Conservation (phyloP, 441 rosid species). For the Populus hybrid region DNA sequence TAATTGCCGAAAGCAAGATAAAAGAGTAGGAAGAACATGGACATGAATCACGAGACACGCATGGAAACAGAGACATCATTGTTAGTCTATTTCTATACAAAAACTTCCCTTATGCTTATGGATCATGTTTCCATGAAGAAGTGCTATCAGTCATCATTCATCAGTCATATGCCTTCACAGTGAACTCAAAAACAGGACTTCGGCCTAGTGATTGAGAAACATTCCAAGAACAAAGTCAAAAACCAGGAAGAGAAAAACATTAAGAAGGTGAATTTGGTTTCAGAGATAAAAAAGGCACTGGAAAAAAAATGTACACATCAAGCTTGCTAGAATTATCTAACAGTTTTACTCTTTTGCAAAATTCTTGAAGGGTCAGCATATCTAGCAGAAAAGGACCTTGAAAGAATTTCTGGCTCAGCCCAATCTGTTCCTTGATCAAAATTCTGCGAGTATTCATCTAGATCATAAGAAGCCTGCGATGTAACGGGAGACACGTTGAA, state of each 20-base stretch:
- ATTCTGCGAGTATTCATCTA: constrained; percentile 42
- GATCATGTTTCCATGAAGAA: too few relatives aligned
- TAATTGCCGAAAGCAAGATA: not conserved
- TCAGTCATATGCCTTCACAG: too few relatives aligned
- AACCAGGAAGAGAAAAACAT: not conserved
- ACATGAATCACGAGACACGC: not conserved
- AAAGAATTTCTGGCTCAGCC: constrained; percentile 43
- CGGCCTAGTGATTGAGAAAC: not conserved
- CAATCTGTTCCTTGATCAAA: constrained; percentile 48
- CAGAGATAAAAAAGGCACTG: not conserved
- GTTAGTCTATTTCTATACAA: too few relatives aligned
- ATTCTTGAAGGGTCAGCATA: constrained; percentile 44
- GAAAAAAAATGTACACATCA: not conserved
- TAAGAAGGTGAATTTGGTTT: not conserved
- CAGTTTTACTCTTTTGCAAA: constrained; percentile 12
- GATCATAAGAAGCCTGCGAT: constrained; percentile 36
- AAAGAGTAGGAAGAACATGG: not conserved
- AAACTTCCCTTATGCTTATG: too few relatives aligned
- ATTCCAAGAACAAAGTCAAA: not conserved
- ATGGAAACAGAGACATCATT: not conserved
- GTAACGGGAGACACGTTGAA: constrained; percentile 13
- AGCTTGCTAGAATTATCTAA: not conserved
- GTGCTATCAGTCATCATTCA: too few relatives aligned
- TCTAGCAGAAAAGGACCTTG: constrained; percentile 56
- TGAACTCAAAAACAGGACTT: not conserved